Evolutionary conservation across 2,329 filamentous ascomycete genomes (phyloP), one percentile per base, ranked within the genome.

Genomic region (Pseudogymnoascus sp.): DNA sequence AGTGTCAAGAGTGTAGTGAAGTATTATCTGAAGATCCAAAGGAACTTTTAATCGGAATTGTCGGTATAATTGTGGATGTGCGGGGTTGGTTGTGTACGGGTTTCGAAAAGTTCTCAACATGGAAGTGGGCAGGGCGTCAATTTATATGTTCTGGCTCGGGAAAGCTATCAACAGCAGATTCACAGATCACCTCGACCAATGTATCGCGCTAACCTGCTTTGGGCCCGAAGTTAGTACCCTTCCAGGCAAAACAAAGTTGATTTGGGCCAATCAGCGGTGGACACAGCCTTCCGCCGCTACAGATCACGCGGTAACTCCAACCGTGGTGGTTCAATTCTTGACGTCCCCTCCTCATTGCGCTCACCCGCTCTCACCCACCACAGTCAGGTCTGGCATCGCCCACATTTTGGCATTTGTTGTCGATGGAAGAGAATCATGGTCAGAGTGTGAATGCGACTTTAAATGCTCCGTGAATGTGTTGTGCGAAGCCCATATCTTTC

Each of bases 31-130:
- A 52, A 52, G 45, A 52, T 52, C 45, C 9, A 30, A 52, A 52
- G 26, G 45, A 52, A 33, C 45, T 33, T 52, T 33, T 52, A 10
- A 52, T 30, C 15, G 23, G 26, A 52, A 52, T 52, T 52, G 26
- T 33, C 45, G 45, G 45, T 52, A 52, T 52, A 52, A 52, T 52
- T 52, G 45, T 52, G 45, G 45, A 33, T 52, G 45, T 52, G 45
- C 45, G 45, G 45, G 45, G 45, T 52, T 52, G 23, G 45, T 52
- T 52, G 45, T 52, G 45, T 52, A 52, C 45, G 45, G 45, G 45
- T 52, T 52, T 52, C 45, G 45, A 52, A 52, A 52, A 52, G 45
- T 52, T 52, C 45, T 52, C 45, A 52, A 52, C 45, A 52, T 52
- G 45, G 45, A 52, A 52, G 45, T 52, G 45, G 45, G 45, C 45